These are phyloP conservation scores for Hypoxylon fragiforme DNA, from an alignment of 495 filamentous ascomycete genomes.

Conservation along the genomic window DNA sequence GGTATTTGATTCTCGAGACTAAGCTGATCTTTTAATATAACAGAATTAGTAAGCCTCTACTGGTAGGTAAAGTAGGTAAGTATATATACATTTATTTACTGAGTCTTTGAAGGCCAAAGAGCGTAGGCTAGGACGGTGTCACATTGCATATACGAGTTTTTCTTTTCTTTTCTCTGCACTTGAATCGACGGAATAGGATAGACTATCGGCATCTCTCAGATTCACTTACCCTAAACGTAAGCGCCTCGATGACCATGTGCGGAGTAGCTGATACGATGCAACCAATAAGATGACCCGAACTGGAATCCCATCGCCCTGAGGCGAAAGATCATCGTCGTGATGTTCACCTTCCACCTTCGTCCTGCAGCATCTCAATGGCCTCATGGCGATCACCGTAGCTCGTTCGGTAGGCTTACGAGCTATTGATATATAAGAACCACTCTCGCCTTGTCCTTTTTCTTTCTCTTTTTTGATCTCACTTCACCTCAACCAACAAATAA, in stretches of 20 bases:
- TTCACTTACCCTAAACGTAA: not conserved
- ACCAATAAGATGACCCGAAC: constrained; percentile 10
- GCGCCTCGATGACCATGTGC: constrained; percentile 13
- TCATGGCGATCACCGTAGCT: constrained; percentile 17
- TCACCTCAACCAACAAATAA: not conserved
- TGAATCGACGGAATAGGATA: too few relatives aligned
- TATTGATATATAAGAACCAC: constrained; percentile 18
- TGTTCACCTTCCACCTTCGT: constrained; percentile 3
- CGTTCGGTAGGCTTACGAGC: not conserved
- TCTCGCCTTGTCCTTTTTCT: not conserved
- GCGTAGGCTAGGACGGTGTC: constrained; percentile 19
- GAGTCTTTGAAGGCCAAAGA: constrained; percentile 11
- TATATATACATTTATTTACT: not conserved
- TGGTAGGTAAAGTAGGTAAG: not conserved
- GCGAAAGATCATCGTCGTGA: constrained; percentile 1
- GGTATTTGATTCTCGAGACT: too few relatives aligned
- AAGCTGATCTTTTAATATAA: too few relatives aligned
- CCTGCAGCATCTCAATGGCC: constrained; percentile 4
- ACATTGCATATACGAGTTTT: constrained; percentile 33
- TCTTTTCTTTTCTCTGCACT: too few relatives aligned
- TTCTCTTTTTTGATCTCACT: not conserved
- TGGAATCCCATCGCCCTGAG: not conserved
- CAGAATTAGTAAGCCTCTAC: too few relatives aligned
- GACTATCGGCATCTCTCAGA: too few relatives aligned
- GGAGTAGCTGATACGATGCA: constrained; percentile 24